Base-by-base conservation (phyloP, 768 basidiomycete species). In the Lentinula guzmanii region DNA sequence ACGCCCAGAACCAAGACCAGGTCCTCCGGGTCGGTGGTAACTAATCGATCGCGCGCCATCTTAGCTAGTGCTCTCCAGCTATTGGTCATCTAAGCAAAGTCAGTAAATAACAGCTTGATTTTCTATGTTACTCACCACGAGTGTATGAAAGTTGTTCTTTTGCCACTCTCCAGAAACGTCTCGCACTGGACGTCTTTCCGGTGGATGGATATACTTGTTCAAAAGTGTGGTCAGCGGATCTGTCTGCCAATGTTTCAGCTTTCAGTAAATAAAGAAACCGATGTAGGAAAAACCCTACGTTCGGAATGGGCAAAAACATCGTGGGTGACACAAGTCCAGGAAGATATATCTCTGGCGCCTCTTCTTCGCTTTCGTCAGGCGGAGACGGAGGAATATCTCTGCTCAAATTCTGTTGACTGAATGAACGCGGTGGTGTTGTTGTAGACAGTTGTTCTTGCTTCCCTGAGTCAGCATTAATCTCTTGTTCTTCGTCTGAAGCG, bases 241-340 rank as follows among this genome's bases (percentile, higher is more conserved):
- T 61, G 89, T 92, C 91, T 94, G 70, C 75, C 75, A 28, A n/a
- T 48, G 66, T 70, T 77, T 76, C 71, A 74, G 76, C 69, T 39
- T 74, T 56, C 13, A 89, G 72, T 85, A 83, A 87, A 84, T 85
- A 89, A 10, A 80, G 76, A 62, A 77, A 72, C 71, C 76, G 76
- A 51, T 79, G 82, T 64, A 82, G 73, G 54, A 75, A 74, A 66
- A 67, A 75, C 83, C 89, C 84, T 81, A 93, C 91, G 77, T 91
- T 91, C 55, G 92, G 91, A 46, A 93, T 89, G n/a, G 91, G 91
- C 52, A 93, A 75, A 70, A 93, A 93, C 87, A 93, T 88, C 37
- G 85, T 87, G 37, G 91, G 86, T 33, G 83, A 72, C 39, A 86
- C 78, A 41, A 93, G 82, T 41, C 84, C 84, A 2, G 90, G 89